Evolutionary conservation across 108 stramenopile species (phyloP), one percentile per base, ranked within the genome.

Genomic region (Skeletonema costatum): DNA sequence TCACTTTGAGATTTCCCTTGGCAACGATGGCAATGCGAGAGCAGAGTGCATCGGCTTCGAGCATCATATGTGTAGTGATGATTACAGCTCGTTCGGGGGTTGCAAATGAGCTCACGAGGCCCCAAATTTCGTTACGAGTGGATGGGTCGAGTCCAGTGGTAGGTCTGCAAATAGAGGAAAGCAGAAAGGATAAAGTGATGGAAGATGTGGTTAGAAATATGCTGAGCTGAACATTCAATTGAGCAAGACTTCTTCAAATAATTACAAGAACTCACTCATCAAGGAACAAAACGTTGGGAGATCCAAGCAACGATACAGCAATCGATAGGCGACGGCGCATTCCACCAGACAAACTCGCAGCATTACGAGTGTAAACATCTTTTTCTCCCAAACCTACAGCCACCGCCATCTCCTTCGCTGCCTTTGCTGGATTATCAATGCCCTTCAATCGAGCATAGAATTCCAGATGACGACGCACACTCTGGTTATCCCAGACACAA

Each of bases 41-140:
- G 42, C 96, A 93, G 8, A 98, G 77, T 1, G 87, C 76, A 64
- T 98, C 97, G 6, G 97, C 97, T 76, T 98, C 97, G 50, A 96
- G 83, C 96, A 98, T 97, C 87, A 93, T 95, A 74, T 98, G 97
- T 13, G 97, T 98, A 3, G 97, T 96, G 46, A 98, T 86, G 50
- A 98, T 70, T 44, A 91, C 84, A 19, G 84, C 76, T 32, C 86
- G 76, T 33, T 89, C 83, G 8, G 61, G 71, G 3, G 85, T 73
- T 46, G 82, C 72, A 38, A 88, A 87, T 19, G 88, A 91, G 13
- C 76, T 56, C 4, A 87, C 68, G 3, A 85, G 62, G 7, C 60
- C 25, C 91, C 91, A 92, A 35, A 92, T 89, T 14, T 77, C 76
- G 38, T 85, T 66, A 11, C 89, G 58, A 9, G 91, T 89, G 32